Base-by-base conservation (phyloP, 495 filamentous ascomycete genomes). In the Bacidia rubella region DNA sequence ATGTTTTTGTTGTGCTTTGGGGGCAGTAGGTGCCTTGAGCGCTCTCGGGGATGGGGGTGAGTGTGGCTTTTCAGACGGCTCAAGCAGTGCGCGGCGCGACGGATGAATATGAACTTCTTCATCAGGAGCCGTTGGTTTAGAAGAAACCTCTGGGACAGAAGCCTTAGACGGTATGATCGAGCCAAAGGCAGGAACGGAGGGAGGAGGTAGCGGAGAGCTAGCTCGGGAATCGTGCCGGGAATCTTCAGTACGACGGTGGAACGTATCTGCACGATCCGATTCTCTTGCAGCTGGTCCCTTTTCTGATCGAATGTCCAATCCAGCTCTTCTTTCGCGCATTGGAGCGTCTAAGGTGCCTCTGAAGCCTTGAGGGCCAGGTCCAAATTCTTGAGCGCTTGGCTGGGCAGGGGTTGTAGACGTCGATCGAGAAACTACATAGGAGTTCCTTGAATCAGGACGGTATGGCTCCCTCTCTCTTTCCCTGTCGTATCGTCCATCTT, bases 181-280 rank as follows among this genome's bases (percentile, higher is more conserved):
- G 11, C 85, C 85, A 70, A 93, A 90, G 1, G 86, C 83, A 17
- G 87, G 87, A 2, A 90, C 87, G 27, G 86, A 81, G 11, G 86
- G 85, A 35, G 83, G 71, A n/a, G 86, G 85, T 17, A 86, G 87
- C 11, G 87, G 82, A 20, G 85, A 73, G 22, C 49, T 49, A 57
- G 65, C 19, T 65, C 60, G 26, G 58, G 64, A 48, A 66, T 60
- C 57, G 67, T 69, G 11, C 61, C 54, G 4, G 61, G 54, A 55
- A 23, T 24, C 12, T 11, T 44, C 41, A 44, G 7, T n/a, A 5
- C 41, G 9, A 44, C 41, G 41, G 5, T 35, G 29, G 5, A 17
- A 44, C 9, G 17, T 44, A 17, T 77, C 74, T 3, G 63, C 53
- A 15, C 70, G 68, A 22, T 71, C 69, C 11, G 61, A 44, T 24